These are phyloP conservation scores for Suhomyces sp. DNA, from an alignment of 805 yeast genomes.

Conservation along the genomic window DNA sequence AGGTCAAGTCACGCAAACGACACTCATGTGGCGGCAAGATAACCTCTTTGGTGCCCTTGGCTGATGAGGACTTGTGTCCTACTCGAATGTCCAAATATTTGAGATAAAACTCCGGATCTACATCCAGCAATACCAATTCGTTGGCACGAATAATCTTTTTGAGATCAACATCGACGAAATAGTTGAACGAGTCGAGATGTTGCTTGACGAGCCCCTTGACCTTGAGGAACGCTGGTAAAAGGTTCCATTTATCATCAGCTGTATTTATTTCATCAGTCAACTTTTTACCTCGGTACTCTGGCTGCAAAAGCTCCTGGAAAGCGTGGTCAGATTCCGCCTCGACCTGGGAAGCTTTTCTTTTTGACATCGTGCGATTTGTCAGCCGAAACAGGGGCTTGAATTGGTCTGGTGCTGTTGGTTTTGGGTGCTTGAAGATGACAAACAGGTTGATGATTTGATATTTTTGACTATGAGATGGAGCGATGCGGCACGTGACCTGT, in stretches of 20 bases:
- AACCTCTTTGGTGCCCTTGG: constrained; percentile 53
- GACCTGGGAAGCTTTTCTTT: constrained; percentile 4
- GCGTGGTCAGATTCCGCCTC: constrained; percentile 48
- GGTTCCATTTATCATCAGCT: constrained; percentile 95
- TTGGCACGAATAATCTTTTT: constrained; percentile 92
- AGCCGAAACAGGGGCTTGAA: too few relatives aligned
- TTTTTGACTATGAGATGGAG: too few relatives aligned
- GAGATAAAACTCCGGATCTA: constrained; percentile 94
- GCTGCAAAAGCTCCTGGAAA: constrained; percentile 75
- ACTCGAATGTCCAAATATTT: constrained; percentile 92
- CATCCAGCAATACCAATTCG: constrained; percentile 85
- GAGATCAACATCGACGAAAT: constrained; percentile 89
- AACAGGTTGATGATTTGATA: too few relatives aligned
- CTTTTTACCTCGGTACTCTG: constrained; percentile 80
- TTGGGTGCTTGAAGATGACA: background rate
- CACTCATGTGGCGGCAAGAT: constrained; percentile 91
- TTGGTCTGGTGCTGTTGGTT: background rate
- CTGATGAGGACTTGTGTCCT: constrained; percentile 69
- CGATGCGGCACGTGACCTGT: too few relatives aligned
- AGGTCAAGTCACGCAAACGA: constrained; percentile 88
- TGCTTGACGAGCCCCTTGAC: constrained; percentile 97
- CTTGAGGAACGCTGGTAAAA: constrained; percentile 91
- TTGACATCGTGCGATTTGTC: constrained; percentile 1
- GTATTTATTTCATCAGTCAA: constrained; percentile 86
- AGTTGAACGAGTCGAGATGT: constrained; percentile 97